Evolutionary conservation across 2,329 filamentous ascomycete species (phyloP).

Genomic region (Epichloe aotearoae): DNA sequence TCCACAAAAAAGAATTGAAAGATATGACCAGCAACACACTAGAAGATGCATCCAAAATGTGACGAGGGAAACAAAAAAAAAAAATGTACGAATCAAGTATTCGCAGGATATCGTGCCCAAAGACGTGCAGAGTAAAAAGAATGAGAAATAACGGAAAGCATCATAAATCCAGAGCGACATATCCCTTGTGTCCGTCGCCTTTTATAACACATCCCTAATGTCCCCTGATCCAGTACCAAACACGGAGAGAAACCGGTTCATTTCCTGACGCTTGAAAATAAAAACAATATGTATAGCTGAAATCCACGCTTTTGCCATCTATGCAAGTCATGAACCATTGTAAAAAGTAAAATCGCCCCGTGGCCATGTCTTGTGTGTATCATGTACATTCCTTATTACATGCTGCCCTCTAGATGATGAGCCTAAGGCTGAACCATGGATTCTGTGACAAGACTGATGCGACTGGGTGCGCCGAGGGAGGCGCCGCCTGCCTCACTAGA

Average conservation of each 20-base stretch:
- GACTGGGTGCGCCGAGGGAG: constrained; percentile 25
- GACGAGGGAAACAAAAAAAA: too few species aligned
- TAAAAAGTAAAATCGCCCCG: not conserved
- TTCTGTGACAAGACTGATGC: constrained; percentile 24
- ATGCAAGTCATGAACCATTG: not conserved
- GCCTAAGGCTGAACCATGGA: constrained; percentile 19
- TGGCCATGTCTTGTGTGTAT: not conserved
- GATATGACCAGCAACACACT: not conserved
- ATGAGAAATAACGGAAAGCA: not conserved
- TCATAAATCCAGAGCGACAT: not conserved
- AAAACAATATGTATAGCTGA: not conserved
- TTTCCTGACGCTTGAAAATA: not conserved
- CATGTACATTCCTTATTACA: constrained; percentile 12
- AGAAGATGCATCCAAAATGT: too few species aligned
- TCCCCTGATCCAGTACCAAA: not conserved
- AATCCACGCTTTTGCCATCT: not conserved
- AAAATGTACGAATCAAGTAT: too few species aligned
- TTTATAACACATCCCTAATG: not conserved
- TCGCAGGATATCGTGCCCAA: not conserved
- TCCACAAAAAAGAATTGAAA: not conserved
- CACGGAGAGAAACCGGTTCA: not conserved
- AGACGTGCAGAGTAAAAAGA: not conserved
- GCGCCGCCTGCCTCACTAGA: constrained; percentile 39
- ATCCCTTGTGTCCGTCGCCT: not conserved
- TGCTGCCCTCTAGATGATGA: constrained; percentile 20